Base-by-base conservation (phyloP, 805 yeast species). In the Cyberlindnera misumaiensis region DNA sequence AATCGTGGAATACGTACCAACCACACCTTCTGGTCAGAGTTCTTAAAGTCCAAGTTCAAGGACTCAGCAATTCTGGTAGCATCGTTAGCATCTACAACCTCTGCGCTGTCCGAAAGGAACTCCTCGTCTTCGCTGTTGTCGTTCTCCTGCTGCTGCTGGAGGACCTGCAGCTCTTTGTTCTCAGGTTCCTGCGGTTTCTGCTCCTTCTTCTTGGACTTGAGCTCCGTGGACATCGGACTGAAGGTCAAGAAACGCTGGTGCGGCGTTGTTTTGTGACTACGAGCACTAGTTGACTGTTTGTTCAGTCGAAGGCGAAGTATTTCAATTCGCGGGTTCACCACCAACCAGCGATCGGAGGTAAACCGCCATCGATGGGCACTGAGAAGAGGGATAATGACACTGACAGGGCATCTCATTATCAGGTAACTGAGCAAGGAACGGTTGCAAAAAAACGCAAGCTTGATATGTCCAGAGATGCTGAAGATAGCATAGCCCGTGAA, bases 1-100 rank as follows among this genome's bases (percentile, higher is more conserved):
- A 87, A 87, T 54, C 85, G 78, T 2, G 98, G 97, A 53, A 93
- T 65, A 50, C 93, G 76, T 17, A 93, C 95, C 16, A 93, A 67
- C 98, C 97, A 93, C 30, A 93, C 80, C 49, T 87, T 87, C 52
- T 83, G 80, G 34, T 63, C 68, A 12, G 80, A 75, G 24, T 68
- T 65, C 2, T 68, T 45, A 36, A 88, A 61, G 55, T 88, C 85
- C 60, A 93, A 67, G 58, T 93, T 94, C 24, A 89, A 37, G 6
- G 69, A 11, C 85, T 71, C 61, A 83, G 95, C 51, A 82, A 76
- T 34, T 53, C 58, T 43, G 28, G 68, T 62, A 26, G 64, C 53
- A 52, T 67, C 72, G 42, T 67, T 67, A 45, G 70, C 67, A 45
- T 67, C 72, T 30, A 67, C 60, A 24, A 66, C 65, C 45, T 66